Conservation (phyloP, 2,329 filamentous ascomycete species). For the Fusarium torreyae region DNA sequence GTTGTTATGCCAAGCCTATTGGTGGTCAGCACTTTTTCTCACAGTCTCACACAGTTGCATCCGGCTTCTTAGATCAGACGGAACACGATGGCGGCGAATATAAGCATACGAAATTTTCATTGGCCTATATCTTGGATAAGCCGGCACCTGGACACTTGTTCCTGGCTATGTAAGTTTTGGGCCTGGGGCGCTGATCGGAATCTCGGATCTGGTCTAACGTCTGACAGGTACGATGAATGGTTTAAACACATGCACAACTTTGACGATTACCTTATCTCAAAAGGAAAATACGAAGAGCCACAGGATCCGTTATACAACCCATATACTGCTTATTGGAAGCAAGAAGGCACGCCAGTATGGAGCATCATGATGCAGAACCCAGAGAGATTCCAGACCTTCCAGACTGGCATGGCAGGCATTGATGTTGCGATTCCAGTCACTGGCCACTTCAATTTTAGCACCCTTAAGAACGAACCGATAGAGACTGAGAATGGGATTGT, state of each 20-base stretch:
- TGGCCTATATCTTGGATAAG: constrained; percentile 49
- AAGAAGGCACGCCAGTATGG: constrained; percentile 55
- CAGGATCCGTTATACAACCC: constrained; percentile 52
- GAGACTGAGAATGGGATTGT: constrained; percentile 38
- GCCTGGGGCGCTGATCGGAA: neutral
- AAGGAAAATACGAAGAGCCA: constrained; percentile 48
- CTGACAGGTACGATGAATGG: constrained; percentile 53
- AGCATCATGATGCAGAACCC: constrained; percentile 53
- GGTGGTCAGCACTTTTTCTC: neutral
- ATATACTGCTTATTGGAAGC: constrained; percentile 51
- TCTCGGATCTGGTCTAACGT: neutral
- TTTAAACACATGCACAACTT: constrained; percentile 54
- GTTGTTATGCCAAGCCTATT: neutral
- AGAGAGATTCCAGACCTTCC: constrained; percentile 50
- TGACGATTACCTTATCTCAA: constrained; percentile 51
- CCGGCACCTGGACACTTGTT: constrained; percentile 52
- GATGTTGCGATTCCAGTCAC: constrained; percentile 53
- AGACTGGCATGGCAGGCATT: constrained; percentile 53
- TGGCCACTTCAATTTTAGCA: constrained; percentile 53
- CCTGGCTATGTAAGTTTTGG: constrained; percentile 46
- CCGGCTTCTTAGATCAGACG: constrained; percentile 52
- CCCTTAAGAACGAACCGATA: constrained; percentile 42
- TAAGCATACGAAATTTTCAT: constrained; percentile 53
- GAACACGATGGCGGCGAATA: constrained; percentile 48
- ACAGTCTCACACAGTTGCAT: constrained; percentile 41